These are phyloP conservation scores for Strobilomyces echinocephalus DNA, from an alignment of 768 basidiomycete species.

Conservation along the genomic window DNA sequence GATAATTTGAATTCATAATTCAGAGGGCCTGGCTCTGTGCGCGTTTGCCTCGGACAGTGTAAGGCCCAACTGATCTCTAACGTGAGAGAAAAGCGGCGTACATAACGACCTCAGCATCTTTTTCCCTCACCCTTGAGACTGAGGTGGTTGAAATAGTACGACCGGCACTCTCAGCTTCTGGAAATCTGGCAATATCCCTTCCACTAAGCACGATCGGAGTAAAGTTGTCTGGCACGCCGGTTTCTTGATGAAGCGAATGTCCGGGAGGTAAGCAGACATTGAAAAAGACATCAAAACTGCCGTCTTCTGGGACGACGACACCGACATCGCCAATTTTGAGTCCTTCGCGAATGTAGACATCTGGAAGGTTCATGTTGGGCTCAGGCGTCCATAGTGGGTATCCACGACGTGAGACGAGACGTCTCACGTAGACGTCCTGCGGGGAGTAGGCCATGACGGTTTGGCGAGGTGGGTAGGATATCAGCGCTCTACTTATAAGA, in stretches of 20 bases:
- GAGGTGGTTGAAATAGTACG: constrained; percentile 13
- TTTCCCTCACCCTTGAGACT: constrained; percentile 1
- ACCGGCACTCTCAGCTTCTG: constrained; percentile 7
- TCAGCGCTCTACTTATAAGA: no score
- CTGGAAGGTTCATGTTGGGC: constrained; percentile 21
- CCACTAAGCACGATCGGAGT: constrained; percentile 11
- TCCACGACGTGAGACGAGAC: constrained; percentile 21
- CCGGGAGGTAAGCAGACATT: constrained; percentile 30
- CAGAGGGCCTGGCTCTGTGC: neutral
- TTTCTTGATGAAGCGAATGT: constrained; percentile 15
- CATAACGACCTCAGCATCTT: neutral
- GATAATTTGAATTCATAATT: constrained; percentile 13
- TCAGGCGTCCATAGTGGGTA: constrained; percentile 33
- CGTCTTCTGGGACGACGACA: constrained; percentile 25
- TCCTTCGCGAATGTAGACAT: constrained; percentile 21
- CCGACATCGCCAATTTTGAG: constrained; percentile 36
- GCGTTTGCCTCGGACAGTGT: neutral
- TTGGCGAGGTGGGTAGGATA: neutral
- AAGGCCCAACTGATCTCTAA: neutral
- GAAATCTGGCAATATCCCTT: constrained; percentile 10
- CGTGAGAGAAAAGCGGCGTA: neutral
- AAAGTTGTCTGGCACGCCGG: constrained; percentile 26
- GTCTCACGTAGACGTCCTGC: constrained; percentile 17
- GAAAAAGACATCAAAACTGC: constrained; percentile 35
- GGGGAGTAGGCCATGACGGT: constrained; percentile 3